Conservation (phyloP, 2,329 filamentous ascomycete genomes). For the Lachnellula occidentalis region DNA sequence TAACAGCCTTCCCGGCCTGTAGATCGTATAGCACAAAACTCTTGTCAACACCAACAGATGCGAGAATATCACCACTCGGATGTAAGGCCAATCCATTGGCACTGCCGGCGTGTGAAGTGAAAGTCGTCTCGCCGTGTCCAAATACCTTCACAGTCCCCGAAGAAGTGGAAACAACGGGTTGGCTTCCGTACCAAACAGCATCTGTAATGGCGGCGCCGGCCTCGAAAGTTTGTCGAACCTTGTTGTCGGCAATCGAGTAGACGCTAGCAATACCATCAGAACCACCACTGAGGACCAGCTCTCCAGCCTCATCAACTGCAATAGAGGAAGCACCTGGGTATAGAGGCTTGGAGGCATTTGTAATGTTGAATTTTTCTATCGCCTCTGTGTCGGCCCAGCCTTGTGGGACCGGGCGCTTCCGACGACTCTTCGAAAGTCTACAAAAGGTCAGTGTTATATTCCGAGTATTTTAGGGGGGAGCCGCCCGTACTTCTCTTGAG, state of each 20-base stretch:
- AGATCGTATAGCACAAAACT: slow-evolving; percentile 89
- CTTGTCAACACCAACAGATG: slow-evolving; percentile 86
- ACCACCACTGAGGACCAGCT: slow-evolving; percentile 58
- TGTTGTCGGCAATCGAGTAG: slow-evolving; percentile 71
- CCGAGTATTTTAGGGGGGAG: not conserved
- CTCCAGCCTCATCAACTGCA: slow-evolving; percentile 52
- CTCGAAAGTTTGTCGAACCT: slow-evolving; percentile 47
- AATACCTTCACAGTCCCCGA: slow-evolving; percentile 70
- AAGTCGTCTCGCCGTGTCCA: slow-evolving; percentile 58
- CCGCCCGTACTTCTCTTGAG: slow-evolving; percentile 66
- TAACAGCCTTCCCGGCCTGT: slow-evolving; percentile 58
- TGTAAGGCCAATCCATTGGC: slow-evolving; percentile 75
- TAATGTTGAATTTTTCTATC: slow-evolving; percentile 54
- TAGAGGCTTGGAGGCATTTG: slow-evolving; percentile 48
- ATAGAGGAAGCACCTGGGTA: slow-evolving; percentile 54
- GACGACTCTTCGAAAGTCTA: slow-evolving; percentile 80
- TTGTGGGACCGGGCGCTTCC: slow-evolving; percentile 80
- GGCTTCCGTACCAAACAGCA: slow-evolving; percentile 42
- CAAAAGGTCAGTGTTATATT: slow-evolving; percentile 12
- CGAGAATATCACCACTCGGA: slow-evolving; percentile 75
- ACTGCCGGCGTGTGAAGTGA: slow-evolving; percentile 78
- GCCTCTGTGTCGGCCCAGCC: slow-evolving; percentile 77
- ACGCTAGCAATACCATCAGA: slow-evolving; percentile 62
- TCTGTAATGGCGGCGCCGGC: slow-evolving; percentile 50
- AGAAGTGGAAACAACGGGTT: slow-evolving; percentile 28